Conservation (phyloP, 352 stramenopile species). For the Phytophthora sansomeana region DNA sequence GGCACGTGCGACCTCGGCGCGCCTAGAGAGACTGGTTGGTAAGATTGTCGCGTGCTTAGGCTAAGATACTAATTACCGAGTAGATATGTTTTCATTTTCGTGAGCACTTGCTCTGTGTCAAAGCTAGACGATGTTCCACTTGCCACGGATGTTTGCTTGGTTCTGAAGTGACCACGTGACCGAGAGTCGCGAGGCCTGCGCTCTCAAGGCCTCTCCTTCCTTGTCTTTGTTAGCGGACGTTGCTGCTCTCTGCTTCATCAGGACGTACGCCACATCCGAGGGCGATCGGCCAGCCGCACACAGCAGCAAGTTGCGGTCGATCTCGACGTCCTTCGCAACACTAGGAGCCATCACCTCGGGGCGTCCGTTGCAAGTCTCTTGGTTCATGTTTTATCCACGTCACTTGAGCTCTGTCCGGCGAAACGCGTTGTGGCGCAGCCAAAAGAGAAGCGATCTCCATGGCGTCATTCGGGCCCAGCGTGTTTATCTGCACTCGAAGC, state of each 20-base stretch:
- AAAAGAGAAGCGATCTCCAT: neutral
- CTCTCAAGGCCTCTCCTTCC: neutral
- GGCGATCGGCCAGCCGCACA: slow-evolving; percentile 6
- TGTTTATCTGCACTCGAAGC: slow-evolving; percentile 11
- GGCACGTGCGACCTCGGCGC: slow-evolving; percentile 17
- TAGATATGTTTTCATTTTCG: slow-evolving; percentile 51
- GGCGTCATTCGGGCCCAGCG: slow-evolving; percentile 2
- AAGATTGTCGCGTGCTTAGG: slow-evolving; percentile 39
- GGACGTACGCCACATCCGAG: slow-evolving; percentile 7
- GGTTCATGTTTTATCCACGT: neutral
- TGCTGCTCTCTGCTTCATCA: slow-evolving; percentile 5
- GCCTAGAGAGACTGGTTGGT: slow-evolving; percentile 40
- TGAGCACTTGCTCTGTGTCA: neutral
- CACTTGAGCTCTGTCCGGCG: neutral
- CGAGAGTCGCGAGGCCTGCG: neutral
- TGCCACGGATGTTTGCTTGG: slow-evolving; percentile 11
- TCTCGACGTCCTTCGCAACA: neutral
- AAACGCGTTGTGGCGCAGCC: neutral
- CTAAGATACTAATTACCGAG: slow-evolving; percentile 31
- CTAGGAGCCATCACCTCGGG: neutral
- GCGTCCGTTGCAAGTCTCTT: neutral
- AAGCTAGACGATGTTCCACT: slow-evolving; percentile 8
- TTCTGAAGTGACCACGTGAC: slow-evolving; percentile 15
- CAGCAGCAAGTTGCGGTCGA: slow-evolving; percentile 7
- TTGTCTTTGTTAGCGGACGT: neutral